Evolutionary conservation across 192 early-diverging fungal species (phyloP).

Genomic region (Backusella tarrabulga): DNA sequence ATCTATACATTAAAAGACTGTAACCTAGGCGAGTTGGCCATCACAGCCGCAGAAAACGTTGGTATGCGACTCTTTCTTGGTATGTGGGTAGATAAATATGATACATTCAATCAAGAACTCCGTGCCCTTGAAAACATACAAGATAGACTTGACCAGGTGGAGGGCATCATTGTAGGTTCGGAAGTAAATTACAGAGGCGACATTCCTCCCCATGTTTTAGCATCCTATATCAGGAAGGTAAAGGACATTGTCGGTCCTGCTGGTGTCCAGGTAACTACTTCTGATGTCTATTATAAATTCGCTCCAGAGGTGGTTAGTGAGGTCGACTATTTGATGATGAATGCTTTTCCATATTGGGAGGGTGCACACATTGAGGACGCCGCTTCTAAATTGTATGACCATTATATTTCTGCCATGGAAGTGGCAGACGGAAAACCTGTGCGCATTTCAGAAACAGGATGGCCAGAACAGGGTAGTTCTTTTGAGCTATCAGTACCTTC

Average conservation of each 20-base stretch:
- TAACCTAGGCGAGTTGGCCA: conserved; percentile 48
- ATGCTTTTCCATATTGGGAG: conserved; percentile 56
- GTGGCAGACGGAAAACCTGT: conserved; percentile 49
- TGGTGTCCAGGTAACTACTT: conserved; percentile 47
- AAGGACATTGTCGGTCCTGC: conserved; percentile 35
- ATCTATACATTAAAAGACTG: conserved; percentile 51
- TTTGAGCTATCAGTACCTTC: conserved; percentile 47
- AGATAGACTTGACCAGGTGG: conserved; percentile 29
- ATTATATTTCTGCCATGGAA: conserved; percentile 45
- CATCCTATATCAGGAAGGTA: conserved; percentile 42
- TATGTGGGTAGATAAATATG: conserved; percentile 54
- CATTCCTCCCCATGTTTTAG: conserved; percentile 42
- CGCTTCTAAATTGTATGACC: conserved; percentile 45
- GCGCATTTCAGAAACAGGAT: conserved; percentile 60
- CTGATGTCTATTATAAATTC: conserved; percentile 57
- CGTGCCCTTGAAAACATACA: conserved; percentile 41
- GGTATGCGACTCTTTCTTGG: conserved; percentile 54
- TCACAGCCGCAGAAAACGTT: conserved; percentile 50
- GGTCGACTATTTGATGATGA: conserved; percentile 60
- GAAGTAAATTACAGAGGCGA: conserved; percentile 59
- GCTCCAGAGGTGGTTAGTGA: conserved; percentile 38
- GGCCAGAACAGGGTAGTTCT: conserved; percentile 53
- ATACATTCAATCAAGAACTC: conserved; percentile 44
- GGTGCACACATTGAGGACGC: conserved; percentile 48
- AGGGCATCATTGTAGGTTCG: conserved; percentile 56